Percentiles rank a stretch among this genome's conserved stretches.
These are phyloP conservation scores for Miscanthus lutarioriparius DNA, from an alignment of 176 grass and related monocot species.

Conservation along the genomic window DNA sequence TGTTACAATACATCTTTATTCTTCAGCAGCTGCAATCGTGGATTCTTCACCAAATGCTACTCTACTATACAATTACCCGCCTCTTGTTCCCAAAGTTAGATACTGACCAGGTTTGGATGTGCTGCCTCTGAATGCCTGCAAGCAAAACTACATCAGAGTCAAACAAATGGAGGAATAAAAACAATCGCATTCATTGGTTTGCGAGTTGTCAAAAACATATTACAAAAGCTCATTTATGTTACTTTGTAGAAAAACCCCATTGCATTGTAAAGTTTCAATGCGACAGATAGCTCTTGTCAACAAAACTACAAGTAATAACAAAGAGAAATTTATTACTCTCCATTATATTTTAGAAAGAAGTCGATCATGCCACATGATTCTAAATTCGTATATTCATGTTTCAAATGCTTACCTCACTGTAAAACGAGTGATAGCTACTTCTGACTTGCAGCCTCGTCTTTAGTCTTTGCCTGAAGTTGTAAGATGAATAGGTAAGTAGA, in stretches of 20 bases:
- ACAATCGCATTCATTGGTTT: neutral
- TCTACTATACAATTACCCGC: neutral
- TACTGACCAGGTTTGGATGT: neutral
- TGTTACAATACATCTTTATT: neutral
- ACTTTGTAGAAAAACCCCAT: neutral
- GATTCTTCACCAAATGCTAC: neutral
- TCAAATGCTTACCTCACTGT: slow-evolving; percentile 24
- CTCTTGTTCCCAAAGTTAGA: neutral
- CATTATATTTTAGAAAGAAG: neutral
- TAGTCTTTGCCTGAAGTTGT: slow-evolving; percentile 44
- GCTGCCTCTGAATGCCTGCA: neutral
- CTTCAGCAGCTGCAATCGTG: neutral
- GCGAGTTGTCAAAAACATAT: neutral
- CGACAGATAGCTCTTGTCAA: neutral
- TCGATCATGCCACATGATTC: neutral
- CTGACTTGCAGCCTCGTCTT: slow-evolving; percentile 34
- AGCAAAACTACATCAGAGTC: neutral
- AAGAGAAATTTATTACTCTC: neutral
- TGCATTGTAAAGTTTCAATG: neutral
- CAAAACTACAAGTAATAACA: neutral
- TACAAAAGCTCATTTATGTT: neutral
- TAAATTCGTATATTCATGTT: neutral
- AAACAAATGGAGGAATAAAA: neutral
- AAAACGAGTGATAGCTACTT: slow-evolving; percentile 10
- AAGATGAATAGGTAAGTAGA: neutral